Evolutionary conservation across 2,329 filamentous ascomycete species (phyloP).

Genomic region (Aureobasidium sp.): DNA sequence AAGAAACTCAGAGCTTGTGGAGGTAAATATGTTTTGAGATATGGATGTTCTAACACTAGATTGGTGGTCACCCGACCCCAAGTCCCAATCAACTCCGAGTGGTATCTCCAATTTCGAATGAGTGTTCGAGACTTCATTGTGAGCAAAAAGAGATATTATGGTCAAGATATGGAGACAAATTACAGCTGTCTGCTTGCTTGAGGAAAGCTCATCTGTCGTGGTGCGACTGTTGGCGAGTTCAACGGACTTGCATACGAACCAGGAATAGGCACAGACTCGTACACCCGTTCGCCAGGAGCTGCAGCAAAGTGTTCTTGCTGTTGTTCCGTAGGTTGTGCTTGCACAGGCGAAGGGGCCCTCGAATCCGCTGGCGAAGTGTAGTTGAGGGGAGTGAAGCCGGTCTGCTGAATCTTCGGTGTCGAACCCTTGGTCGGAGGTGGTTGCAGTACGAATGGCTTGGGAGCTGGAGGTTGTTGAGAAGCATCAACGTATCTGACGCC

Average conservation of each 20-base stretch:
- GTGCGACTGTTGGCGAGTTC: conserved; percentile 13
- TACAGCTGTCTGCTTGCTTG: background rate
- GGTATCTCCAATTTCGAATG: background rate
- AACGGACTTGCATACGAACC: conserved; percentile 56
- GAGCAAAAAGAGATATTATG: background rate
- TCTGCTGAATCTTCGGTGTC: conserved; percentile 62
- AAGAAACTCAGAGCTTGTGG: background rate
- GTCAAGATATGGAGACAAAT: background rate
- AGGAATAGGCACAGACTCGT: conserved; percentile 82
- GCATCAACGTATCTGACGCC: conserved; percentile 55
- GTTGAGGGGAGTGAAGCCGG: conserved; percentile 51
- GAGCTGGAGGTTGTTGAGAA: conserved; percentile 37
- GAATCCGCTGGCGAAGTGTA: conserved; percentile 19
- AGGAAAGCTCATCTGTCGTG: conserved; percentile 5
- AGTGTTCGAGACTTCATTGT: background rate
- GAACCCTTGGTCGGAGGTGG: conserved; percentile 72
- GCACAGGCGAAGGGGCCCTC: conserved; percentile 8
- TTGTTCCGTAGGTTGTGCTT: conserved; percentile 35
- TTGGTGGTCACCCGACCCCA: background rate
- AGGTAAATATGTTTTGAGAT: background rate
- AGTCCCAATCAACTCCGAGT: background rate
- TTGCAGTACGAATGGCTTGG: conserved; percentile 74
- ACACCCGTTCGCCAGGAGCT: conserved; percentile 74
- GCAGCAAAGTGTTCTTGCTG: conserved; percentile 59
- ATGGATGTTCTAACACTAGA: background rate